Evolutionary conservation across 345 rosid species (phyloP), one percentile per base, ranked within the genome.

Genomic region (Turritis glabra): DNA sequence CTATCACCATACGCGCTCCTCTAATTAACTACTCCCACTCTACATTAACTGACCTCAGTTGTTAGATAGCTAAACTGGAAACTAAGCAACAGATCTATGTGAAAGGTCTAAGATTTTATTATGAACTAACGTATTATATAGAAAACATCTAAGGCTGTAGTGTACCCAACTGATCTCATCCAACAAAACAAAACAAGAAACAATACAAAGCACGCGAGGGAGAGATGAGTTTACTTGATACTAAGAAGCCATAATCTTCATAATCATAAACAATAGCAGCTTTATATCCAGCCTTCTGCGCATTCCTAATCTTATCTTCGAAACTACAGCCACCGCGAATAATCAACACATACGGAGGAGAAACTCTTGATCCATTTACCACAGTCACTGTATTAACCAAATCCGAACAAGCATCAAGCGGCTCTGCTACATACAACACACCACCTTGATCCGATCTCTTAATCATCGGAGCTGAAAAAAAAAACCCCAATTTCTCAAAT

Each of bases 301-400:
- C 99, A 35, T 78, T 83, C 74, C 94, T 84, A 67, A 90, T 88
- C 77, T 96, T 96, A 2, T 88, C 89, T 58, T 96, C 97, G 25
- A 96, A 96, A 80, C 90, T 83, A 64, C 99, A 96, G 3, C 84
- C 87, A 68, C 96, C 99, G 76, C 99, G 88, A 38, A 88, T 75
- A 43, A 90, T 84, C 81, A 96, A 72, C 48, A 81, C 87, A 64
- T 87, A 95, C 0, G 80, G 76, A 5, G 92, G 82, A 77, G 81
- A 67, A 38, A 33, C 18, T 68, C 77, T 74, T 15, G 80, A 51
- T 77, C 59, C 69, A 1, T 74, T 66, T 44, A 69, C 81, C n/a
- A 62, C 58, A n/a, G 27, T 33, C 30, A 79, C 85, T 23, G 79
- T 66, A 77, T 84, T 89, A 59, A 66, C 85, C 85, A 96, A 82